Evolutionary conservation across 2,329 filamentous ascomycete genomes (phyloP).

Genomic region (Neurospora sp.): DNA sequence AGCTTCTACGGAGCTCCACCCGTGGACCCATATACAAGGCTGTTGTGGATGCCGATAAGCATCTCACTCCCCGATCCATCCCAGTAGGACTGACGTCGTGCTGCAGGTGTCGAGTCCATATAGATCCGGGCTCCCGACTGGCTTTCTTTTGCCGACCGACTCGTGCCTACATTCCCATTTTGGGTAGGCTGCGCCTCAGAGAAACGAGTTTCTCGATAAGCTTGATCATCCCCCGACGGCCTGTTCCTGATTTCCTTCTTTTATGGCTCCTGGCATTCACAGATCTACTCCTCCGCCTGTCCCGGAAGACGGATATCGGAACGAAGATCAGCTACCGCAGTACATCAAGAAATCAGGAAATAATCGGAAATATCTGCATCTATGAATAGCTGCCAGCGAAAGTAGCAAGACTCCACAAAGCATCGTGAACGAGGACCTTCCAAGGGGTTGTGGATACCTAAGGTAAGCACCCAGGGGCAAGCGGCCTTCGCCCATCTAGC

Average conservation of each 20-base stretch:
- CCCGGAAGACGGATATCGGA: background rate
- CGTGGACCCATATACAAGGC: background rate
- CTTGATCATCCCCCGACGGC: no score
- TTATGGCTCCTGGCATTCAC: background rate
- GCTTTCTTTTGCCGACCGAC: background rate
- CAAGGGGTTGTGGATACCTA: background rate
- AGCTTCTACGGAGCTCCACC: background rate
- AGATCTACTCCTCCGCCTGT: background rate
- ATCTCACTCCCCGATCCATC: background rate
- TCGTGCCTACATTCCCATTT: background rate
- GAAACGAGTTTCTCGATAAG: no score
- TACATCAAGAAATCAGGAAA: background rate
- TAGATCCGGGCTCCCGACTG: background rate
- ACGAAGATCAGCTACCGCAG: background rate
- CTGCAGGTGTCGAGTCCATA: background rate
- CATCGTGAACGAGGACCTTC: background rate
- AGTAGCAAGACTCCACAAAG: background rate
- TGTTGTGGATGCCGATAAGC: background rate
- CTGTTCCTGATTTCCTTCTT: background rate
- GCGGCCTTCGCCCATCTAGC: background rate
- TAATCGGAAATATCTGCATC: background rate
- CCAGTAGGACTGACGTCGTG: background rate
- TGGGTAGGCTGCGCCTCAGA: no score
- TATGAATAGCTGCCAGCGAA: background rate
- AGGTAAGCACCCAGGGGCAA: background rate